phyloP scores from a whole-genome alignment of 352 stramenopile genomes.

The Globisporangium heterothallicum region DNA sequence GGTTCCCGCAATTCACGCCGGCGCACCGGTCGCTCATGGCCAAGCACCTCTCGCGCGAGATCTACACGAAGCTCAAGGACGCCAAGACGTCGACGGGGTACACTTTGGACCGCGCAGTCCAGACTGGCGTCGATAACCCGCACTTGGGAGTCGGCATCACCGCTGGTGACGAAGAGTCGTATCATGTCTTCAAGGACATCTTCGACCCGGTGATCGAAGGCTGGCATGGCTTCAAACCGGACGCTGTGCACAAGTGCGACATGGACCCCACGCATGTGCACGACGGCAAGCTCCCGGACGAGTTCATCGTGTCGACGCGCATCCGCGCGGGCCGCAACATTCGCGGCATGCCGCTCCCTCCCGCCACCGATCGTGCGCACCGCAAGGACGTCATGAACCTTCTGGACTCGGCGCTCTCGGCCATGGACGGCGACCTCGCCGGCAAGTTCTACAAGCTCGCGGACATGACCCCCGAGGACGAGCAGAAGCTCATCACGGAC shows the following conservation, averaged over 20 bases:
- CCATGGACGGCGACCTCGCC: slow-evolving; percentile 60
- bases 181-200: slow-evolving; percentile 64
- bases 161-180: slow-evolving; percentile 67
- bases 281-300: slow-evolving; percentile 53
- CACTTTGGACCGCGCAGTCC: slow-evolving; percentile 69
- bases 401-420: slow-evolving; percentile 69
- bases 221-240: slow-evolving; percentile 63
- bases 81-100: slow-evolving; percentile 60
- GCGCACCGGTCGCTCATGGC: slow-evolving; percentile 71
- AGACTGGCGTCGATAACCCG: slow-evolving; percentile 74
- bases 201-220: slow-evolving; percentile 66
- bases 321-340: slow-evolving; percentile 86
- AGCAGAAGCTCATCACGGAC: slow-evolving; percentile 67
- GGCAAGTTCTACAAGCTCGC: slow-evolving; percentile 83
- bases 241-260: slow-evolving; percentile 62
- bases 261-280: slow-evolving; percentile 66
- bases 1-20: slow-evolving; percentile 68
- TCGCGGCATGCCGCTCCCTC: slow-evolving; percentile 69
- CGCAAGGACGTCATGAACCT: slow-evolving; percentile 84
- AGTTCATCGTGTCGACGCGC: slow-evolving; percentile 74
- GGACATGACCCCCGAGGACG: slow-evolving; percentile 67
- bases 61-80: slow-evolving; percentile 70
- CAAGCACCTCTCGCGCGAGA: slow-evolving; percentile 58
- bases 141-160: slow-evolving; percentile 63
- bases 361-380: slow-evolving; percentile 73